Conservation (phyloP, 129 eudicot species). For the Flaveria brownii region DNA sequence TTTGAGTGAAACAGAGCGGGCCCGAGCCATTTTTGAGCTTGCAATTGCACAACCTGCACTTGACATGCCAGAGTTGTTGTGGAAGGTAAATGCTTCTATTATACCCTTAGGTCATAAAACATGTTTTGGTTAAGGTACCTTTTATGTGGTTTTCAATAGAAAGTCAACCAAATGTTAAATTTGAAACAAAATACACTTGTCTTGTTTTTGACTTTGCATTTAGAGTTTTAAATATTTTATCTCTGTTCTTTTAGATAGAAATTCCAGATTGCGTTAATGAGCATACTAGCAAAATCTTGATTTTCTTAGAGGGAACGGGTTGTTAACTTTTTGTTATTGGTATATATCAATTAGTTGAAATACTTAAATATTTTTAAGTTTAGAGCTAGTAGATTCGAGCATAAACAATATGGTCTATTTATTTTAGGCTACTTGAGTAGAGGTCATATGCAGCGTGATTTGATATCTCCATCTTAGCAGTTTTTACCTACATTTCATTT, state of each 20-base stretch:
- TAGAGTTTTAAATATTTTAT: not conserved
- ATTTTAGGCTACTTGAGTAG: not conserved
- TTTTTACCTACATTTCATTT: too few relatives aligned
- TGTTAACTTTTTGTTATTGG: not conserved
- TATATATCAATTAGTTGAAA: not conserved
- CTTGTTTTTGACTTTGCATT: not conserved
- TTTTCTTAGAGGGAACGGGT: not conserved
- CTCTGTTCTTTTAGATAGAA: not conserved
- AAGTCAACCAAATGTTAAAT: not conserved
- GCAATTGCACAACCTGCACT: slow-evolving; percentile 90
- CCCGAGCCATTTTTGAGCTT: slow-evolving; percentile 86
- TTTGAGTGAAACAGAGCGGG: slow-evolving; percentile 77
- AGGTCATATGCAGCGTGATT: not conserved
- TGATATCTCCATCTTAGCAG: not conserved
- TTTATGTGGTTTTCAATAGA: not conserved
- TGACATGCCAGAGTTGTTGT: slow-evolving; percentile 84
- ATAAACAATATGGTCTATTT: not conserved
- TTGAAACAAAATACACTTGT: not conserved
- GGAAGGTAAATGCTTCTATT: slow-evolving; percentile 46
- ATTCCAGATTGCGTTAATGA: not conserved
- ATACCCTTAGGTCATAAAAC: not conserved
- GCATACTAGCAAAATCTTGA: slow-evolving; percentile 1
- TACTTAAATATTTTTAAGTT: not conserved
- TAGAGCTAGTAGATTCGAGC: not conserved
- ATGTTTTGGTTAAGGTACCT: not conserved